Base-by-base conservation (phyloP, 2,329 filamentous ascomycete genomes). In the Arthrobotrys sphaeroides region DNA sequence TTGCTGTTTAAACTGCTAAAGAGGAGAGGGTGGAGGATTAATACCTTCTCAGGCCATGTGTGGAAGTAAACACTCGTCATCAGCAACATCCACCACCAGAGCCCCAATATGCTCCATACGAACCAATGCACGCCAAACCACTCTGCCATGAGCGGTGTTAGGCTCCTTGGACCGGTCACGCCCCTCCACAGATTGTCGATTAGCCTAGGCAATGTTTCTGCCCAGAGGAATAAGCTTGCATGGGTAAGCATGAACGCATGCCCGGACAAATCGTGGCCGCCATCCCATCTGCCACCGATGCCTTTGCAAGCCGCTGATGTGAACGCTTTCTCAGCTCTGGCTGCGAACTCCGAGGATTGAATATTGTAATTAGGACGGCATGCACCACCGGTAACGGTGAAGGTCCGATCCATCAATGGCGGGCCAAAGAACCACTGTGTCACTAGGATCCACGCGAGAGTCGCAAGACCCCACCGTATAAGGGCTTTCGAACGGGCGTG, bases 21-120 rank as follows among this genome's bases (percentile, higher is more conserved):
- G 43, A 20, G 33, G 18, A 16, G 7, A 24, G 22, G 22, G 26
- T 2, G 24, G n/a, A n/a, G 26, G 49, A 33, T 33, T n/a, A 86
- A 80, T 80, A 91, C 90, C 90, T 98, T 99, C 85, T 99, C 95
- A 80, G 96, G 90, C 94, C 94, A 98, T 0, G 95, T 99, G 83
- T 99, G 95, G 81, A 99, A 99, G 86, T 94, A 99, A 40, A 96
- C 94, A 1, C 94, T 94, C 42, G 95, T 99, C 95, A 99, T 99
- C 76, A 98, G 86, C 81, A 99, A 83, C 95, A 99, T 99, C 92
- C 95, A 98, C 85, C 90, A 88, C 81, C 90, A 92, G 81, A 97
- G 80, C 0, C 83, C 89, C 16, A 91, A 87, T 24, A 97, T 88
- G 0, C 81, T 86, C 22, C 86, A 83, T 3, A 83, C 82, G 69